Percentiles rank a stretch among this genome's conserved stretches.
Evolutionary conservation across 2,329 filamentous ascomycete genomes (phyloP).

Genomic region (Mollisiaceae sp.): DNA sequence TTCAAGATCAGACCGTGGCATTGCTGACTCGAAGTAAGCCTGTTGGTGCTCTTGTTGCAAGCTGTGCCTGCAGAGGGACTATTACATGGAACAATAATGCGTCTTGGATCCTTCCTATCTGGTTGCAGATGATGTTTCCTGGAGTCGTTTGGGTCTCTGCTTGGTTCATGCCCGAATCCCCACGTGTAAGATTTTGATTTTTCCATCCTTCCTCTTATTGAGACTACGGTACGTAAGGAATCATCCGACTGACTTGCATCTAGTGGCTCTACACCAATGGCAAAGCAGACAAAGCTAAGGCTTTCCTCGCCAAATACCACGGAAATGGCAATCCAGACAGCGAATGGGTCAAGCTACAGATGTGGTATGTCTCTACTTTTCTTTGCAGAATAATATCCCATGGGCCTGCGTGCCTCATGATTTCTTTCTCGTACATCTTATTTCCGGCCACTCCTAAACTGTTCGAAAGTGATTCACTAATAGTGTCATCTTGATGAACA

Average conservation of each 20-base stretch:
- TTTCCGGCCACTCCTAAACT: no score
- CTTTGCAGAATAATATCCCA: no score
- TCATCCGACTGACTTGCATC: neutral
- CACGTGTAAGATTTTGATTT: conserved; percentile 43
- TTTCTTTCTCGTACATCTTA: neutral
- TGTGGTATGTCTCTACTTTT: conserved; percentile 31
- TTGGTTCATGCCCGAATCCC: conserved; percentile 54
- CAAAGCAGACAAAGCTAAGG: conserved; percentile 45
- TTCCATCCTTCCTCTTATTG: conserved; percentile 35
- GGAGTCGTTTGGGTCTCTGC: conserved; percentile 52
- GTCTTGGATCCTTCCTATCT: conserved; percentile 56
- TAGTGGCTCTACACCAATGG: conserved; percentile 49
- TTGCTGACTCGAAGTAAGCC: conserved; percentile 40
- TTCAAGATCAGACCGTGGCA: no score
- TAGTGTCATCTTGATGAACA: neutral
- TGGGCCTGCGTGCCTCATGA: neutral
- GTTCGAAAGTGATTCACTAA: no score
- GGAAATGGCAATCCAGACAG: conserved; percentile 56
- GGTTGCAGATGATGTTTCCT: conserved; percentile 57
- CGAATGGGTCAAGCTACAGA: conserved; percentile 56
- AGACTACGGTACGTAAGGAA: neutral
- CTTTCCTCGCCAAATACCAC: conserved; percentile 55
- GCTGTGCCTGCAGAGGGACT: conserved; percentile 56
- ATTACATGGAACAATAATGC: conserved; percentile 46
- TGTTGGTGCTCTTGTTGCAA: conserved; percentile 58